phyloP scores from a whole-genome alignment of 129 eudicot genomes.

The Centaurea solstitialis region DNA sequence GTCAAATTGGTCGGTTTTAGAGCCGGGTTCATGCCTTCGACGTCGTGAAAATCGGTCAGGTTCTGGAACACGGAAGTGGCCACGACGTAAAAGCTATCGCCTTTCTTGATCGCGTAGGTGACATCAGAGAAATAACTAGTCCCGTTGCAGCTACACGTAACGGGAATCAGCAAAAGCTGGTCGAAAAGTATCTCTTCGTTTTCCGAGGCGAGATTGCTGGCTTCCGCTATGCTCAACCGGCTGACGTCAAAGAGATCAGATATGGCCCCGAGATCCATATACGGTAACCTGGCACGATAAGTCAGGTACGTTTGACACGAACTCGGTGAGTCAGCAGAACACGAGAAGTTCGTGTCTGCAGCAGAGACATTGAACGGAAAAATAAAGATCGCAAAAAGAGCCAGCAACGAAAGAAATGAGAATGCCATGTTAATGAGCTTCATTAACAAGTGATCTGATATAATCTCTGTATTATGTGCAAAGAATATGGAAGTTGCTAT shows the following conservation, averaged over 20 bases:
- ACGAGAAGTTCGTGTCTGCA: conserved; percentile 55
- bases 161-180: conserved; percentile 67
- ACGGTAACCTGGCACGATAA: conserved; percentile 56
- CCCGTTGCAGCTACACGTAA: conserved; percentile 57
- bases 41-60: conserved; percentile 50
- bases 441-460: conserved; percentile 6
- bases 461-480: conserved; percentile 24
- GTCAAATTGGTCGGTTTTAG: conserved; percentile 53
- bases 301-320: conserved; percentile 65
- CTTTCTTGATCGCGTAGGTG: conserved; percentile 51
- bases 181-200: conserved; percentile 41
- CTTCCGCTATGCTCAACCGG: conserved; percentile 45
- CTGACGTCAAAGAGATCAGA: conserved; percentile 70
- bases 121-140: conserved; percentile 48
- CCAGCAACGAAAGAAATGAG: conserved; percentile 32
- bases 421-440: conserved; percentile 47
- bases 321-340: conserved; percentile 48
- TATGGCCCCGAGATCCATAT: conserved; percentile 48
- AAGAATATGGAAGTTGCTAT: conserved; percentile 28
- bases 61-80: conserved; percentile 58
- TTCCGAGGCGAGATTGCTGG: conserved; percentile 55
- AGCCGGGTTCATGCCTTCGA: conserved; percentile 61
- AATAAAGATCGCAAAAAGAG: conserved; percentile 29
- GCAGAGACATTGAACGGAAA: conserved; percentile 29
- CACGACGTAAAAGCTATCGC: conserved; percentile 67